A percentile compares a stretch with the other conserved stretches of the same genome.
Evolutionary conservation across 139 green algal genomes (phyloP).

Genomic region (Chlamydomonas asymmetrica): DNA sequence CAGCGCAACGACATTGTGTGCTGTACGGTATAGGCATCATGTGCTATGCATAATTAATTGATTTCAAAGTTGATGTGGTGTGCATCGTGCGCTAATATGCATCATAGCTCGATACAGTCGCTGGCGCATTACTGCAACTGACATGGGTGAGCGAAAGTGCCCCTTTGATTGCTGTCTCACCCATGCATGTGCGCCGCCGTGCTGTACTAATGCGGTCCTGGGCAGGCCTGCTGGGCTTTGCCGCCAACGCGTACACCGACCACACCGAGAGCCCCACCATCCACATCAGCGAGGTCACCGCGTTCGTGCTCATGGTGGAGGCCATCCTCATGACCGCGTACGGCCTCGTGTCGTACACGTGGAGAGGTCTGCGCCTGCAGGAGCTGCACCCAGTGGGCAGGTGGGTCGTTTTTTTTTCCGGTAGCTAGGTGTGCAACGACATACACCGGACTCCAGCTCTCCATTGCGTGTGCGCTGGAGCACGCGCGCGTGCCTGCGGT

Average conservation of each 20-base stretch:
- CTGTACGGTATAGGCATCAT: too few species aligned
- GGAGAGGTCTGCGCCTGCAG: slow-evolving; percentile 18
- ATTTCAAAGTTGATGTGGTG: too few species aligned
- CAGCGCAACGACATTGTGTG: too few species aligned
- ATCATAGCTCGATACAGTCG: too few species aligned
- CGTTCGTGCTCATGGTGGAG: slow-evolving; percentile 22
- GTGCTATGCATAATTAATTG: too few species aligned
- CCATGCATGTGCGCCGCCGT: not conserved
- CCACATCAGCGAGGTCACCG: slow-evolving; percentile 35
- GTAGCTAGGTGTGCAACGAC: not conserved
- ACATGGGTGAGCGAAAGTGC: too few species aligned
- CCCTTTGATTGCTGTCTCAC: too few species aligned
- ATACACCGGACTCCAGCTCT: not conserved
- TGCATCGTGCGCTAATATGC: too few species aligned
- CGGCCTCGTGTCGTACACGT: slow-evolving; percentile 11
- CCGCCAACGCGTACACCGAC: slow-evolving; percentile 22
- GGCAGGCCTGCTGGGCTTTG: slow-evolving; percentile 32
- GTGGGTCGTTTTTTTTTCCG: not conserved
- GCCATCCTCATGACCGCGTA: slow-evolving; percentile 32
- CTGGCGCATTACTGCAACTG: too few species aligned
- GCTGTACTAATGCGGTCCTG: too few species aligned
- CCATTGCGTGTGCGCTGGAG: not conserved
- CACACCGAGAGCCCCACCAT: slow-evolving; percentile 26
- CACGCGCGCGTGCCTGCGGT: not conserved
- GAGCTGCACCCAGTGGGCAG: not conserved